These are phyloP conservation scores for Neurospora sp. DNA, from an alignment of 2,329 filamentous ascomycete species.

Conservation along the genomic window DNA sequence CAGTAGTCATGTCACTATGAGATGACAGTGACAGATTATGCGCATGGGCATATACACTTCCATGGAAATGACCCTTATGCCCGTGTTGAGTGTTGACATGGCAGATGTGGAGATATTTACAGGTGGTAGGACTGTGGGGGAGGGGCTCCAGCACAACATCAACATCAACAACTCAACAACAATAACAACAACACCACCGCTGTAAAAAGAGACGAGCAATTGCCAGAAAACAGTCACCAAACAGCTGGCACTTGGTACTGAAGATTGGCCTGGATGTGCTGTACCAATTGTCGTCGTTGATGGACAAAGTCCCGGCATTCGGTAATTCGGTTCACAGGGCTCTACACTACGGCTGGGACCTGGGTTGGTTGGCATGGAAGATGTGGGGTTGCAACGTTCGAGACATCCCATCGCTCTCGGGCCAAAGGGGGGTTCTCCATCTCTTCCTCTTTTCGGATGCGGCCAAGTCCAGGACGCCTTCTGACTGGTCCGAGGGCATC, in stretches of 20 bases:
- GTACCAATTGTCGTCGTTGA: background rate
- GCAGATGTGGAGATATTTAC: background rate
- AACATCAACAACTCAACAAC: background rate
- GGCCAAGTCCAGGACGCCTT: background rate
- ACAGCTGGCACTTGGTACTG: background rate
- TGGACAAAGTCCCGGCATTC: constrained; percentile 19
- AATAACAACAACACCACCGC: background rate
- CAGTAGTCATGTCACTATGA: background rate
- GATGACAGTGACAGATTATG: background rate
- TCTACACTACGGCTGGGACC: background rate
- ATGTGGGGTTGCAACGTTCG: constrained; percentile 1
- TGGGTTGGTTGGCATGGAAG: background rate
- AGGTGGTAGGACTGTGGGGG: background rate
- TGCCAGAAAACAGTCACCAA: background rate
- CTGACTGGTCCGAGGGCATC: background rate
- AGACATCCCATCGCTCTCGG: constrained; percentile 5
- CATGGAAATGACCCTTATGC: background rate
- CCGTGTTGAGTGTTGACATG: background rate
- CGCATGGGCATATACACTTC: background rate
- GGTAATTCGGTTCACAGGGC: constrained; percentile 34
- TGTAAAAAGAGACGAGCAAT: background rate
- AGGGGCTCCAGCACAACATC: background rate
- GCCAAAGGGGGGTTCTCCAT: constrained; percentile 7
- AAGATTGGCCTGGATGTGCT: background rate
- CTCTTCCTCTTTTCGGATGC: background rate